A percentile compares a stretch with the other conserved stretches of the same genome.
phyloP scores from a whole-genome alignment of 2,329 filamentous ascomycete genomes.

The Setomelanomma holmii region DNA sequence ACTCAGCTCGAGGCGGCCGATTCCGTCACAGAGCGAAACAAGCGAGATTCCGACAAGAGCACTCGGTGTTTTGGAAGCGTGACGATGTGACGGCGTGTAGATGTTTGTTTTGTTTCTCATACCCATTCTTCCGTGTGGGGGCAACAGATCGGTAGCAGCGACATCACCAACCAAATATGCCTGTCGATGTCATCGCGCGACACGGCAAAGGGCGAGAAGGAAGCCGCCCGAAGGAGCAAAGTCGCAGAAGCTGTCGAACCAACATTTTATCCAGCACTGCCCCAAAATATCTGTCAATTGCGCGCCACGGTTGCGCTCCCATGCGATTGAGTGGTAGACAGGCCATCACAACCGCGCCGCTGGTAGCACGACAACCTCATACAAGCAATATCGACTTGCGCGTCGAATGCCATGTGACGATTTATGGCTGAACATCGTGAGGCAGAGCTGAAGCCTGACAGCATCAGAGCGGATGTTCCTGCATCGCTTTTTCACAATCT shows the following conservation, averaged over 20 bases:
- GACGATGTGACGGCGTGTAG: slow-evolving; percentile 23
- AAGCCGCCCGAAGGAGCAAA: slow-evolving; percentile 22
- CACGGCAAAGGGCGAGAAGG: slow-evolving; percentile 28
- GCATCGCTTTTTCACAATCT: slow-evolving; percentile 32
- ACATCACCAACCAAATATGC: slow-evolving; percentile 19
- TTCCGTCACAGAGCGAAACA: slow-evolving; percentile 13
- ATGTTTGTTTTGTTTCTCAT: slow-evolving; percentile 34
- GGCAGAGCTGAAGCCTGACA: slow-evolving; percentile 6
- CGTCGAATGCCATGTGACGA: slow-evolving; percentile 13
- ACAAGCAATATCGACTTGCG: slow-evolving; percentile 1
- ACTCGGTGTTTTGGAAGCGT: slow-evolving; percentile 19
- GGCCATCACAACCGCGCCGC: slow-evolving; percentile 15
- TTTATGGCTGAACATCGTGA: slow-evolving; percentile 7
- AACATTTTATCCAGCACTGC: slow-evolving; percentile 20
- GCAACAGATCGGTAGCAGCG: slow-evolving; percentile 17
- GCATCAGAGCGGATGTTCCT: slow-evolving; percentile 28
- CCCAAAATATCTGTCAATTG: slow-evolving; percentile 31
- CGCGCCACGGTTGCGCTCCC: slow-evolving; percentile 31
- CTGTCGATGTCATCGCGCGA: slow-evolving; percentile 29
- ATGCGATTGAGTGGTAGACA: slow-evolving; percentile 27
- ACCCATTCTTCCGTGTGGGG: slow-evolving; percentile 19
- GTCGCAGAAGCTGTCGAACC: slow-evolving; percentile 25
- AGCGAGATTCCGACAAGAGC: slow-evolving; percentile 12
- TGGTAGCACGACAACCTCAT: slow-evolving; percentile 24
- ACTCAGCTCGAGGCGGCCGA: slow-evolving; percentile 11